Evolutionary conservation across 495 filamentous ascomycete genomes (phyloP), one percentile per base, ranked within the genome.

Genomic region (Geopyxis carbonaria): DNA sequence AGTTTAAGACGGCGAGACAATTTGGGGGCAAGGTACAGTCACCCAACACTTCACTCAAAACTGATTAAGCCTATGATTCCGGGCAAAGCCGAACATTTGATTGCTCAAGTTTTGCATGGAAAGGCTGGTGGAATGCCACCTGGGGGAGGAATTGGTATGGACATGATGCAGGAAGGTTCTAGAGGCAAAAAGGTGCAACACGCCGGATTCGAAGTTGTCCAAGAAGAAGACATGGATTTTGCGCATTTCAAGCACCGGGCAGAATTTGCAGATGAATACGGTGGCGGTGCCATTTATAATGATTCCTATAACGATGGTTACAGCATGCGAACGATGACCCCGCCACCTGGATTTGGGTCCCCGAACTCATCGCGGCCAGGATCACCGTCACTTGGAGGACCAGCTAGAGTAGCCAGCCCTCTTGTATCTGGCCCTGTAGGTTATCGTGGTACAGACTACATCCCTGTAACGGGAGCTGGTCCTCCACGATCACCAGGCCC

Each of bases 31-130:
- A 73, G 82, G 28, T 97, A 93, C 58, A 85, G 85, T 3, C 81
- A 95, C 55, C 89, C 89, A 11, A 86, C 79, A 9, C 72, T 97
- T 14, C 92, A 81, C 61, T 79, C 78, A 48, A 76, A 78, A 5
- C 69, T 97, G 34, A 80, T 87, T 47, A 91, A 82, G 0, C 89
- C 89, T 0, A 97, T 97, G 89, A 87, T 97, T 8, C 79, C 89
- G 45, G 81, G 80, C 28, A 87, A 78, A 56, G 82, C 84, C 13
- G 76, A 84, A 43, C 80, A 84, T 35, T 67, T 82, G 24, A 68
- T 97, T 23, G 75, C 74, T 24, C 68, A 76, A 30, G 65, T 95
- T 45, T 93, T 93, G 48, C 70, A 71, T 9, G 89, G 85, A 10
- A 74, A 31, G n/a, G 84, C 53, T 38, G 13, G 51, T 51, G 21